These are phyloP conservation scores for Microstegium vimineum DNA, from an alignment of 176 grass and related monocot species.

Conservation along the genomic window DNA sequence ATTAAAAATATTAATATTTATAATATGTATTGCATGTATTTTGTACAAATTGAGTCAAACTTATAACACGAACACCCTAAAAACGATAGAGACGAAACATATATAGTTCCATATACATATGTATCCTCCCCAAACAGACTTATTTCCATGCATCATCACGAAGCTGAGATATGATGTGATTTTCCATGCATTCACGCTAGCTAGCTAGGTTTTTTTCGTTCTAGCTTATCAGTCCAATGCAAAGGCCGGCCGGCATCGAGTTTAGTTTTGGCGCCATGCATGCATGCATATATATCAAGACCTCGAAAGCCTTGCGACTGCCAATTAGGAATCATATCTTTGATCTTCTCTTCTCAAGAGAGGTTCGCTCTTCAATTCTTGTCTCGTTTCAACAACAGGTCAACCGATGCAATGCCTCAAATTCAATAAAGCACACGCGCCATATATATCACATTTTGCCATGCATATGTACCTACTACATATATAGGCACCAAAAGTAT, in stretches of 20 bases:
- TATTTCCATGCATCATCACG: slow-evolving; percentile 4
- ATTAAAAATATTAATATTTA: no score
- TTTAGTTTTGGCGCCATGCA: neutral
- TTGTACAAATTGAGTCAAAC: no score
- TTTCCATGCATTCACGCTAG: neutral
- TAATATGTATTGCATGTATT: no score
- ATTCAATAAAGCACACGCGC: neutral
- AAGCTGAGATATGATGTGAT: neutral
- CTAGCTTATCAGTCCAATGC: neutral
- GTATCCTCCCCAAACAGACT: slow-evolving; percentile 1
- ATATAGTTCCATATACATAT: no score
- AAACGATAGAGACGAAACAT: no score
- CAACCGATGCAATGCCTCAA: slow-evolving; percentile 38
- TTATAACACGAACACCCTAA: no score
- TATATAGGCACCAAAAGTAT: neutral
- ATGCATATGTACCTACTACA: neutral
- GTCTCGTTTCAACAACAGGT: slow-evolving; percentile 29
- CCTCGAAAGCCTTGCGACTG: slow-evolving; percentile 3
- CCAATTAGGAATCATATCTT: slow-evolving; percentile 40
- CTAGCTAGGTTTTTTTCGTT: neutral
- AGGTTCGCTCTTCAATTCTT: neutral
- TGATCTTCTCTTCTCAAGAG: slow-evolving; percentile 22
- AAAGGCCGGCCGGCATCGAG: neutral
- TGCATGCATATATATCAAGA: neutral
- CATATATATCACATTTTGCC: slow-evolving; percentile 13